Evolutionary conservation across 2,329 filamentous ascomycete genomes (phyloP).

Genomic region (Epichloe sibirici): DNA sequence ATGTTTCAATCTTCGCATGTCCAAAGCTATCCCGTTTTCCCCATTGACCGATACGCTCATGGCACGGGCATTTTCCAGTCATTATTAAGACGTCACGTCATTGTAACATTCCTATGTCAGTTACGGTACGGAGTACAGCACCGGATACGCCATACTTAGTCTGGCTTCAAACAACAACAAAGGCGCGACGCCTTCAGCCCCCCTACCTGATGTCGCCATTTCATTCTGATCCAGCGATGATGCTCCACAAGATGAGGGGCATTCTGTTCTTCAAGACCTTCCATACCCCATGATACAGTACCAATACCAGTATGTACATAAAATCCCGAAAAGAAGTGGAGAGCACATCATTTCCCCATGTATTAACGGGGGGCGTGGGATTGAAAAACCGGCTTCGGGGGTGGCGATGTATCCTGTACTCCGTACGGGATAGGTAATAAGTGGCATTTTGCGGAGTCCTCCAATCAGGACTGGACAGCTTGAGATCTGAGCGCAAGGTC

Average conservation of each 20-base stretch:
- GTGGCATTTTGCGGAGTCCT: not conserved
- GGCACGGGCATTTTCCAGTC: not conserved
- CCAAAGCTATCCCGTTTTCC: not conserved
- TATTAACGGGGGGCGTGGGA: not conserved
- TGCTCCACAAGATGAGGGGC: not conserved
- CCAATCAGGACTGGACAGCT: not conserved
- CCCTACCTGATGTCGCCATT: not conserved
- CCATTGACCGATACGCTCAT: too few species aligned
- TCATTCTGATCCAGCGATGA: not conserved
- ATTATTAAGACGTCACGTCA: not conserved
- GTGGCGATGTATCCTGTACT: not conserved
- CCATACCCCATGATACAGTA: not conserved
- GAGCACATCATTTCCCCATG: not conserved
- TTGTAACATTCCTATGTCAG: not conserved
- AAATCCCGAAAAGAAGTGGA: not conserved
- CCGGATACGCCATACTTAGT: not conserved
- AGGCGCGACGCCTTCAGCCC: not conserved
- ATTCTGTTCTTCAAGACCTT: not conserved
- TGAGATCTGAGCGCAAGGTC: not conserved
- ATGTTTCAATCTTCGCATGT: not conserved
- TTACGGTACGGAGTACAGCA: not conserved
- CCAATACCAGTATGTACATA: not conserved
- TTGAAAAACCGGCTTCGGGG: not conserved
- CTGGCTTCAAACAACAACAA: too few species aligned
- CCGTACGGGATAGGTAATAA: not conserved